Evolutionary conservation across 179 eudicot species (phyloP).

Genomic region (Beta corolliflora): DNA sequence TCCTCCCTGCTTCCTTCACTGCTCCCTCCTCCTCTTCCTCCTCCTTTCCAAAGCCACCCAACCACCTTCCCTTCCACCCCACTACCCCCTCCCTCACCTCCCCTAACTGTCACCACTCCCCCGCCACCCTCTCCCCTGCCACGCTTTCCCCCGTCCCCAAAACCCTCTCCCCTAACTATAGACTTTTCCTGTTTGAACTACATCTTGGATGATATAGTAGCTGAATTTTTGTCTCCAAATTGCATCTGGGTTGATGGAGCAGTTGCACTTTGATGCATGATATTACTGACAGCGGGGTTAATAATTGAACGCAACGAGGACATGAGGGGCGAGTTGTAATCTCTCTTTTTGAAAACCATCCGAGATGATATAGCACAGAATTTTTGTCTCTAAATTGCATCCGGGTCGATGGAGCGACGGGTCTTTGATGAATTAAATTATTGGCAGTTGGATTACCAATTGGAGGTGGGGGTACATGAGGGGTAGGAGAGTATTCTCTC

Average conservation of each 20-base stretch:
- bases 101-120: no score
- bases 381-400: not conserved
- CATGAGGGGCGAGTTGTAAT: not conserved
- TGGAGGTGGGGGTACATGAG: not conserved
- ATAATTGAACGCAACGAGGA: not conserved
- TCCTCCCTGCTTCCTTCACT: no score
- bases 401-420: conserved; percentile 1
- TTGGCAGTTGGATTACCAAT: conserved; percentile 2
- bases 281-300: conserved; percentile 13
- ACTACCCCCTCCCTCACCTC: no score
- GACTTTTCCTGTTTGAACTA: no score
- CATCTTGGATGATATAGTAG: no score
- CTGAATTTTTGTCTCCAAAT: no score
- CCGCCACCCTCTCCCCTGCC: no score
- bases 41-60: no score
- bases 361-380: conserved; percentile 14
- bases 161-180: no score
- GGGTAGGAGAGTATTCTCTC: not conserved
- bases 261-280: conserved; percentile 7
- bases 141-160: no score
- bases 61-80: no score
- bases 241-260: conserved; percentile 9
- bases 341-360: conserved; percentile 21
- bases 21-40: no score
- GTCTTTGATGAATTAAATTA: not conserved